These are phyloP conservation scores for Talaromyces wortmannii DNA, from an alignment of 495 filamentous ascomycete genomes.

Conservation along the genomic window DNA sequence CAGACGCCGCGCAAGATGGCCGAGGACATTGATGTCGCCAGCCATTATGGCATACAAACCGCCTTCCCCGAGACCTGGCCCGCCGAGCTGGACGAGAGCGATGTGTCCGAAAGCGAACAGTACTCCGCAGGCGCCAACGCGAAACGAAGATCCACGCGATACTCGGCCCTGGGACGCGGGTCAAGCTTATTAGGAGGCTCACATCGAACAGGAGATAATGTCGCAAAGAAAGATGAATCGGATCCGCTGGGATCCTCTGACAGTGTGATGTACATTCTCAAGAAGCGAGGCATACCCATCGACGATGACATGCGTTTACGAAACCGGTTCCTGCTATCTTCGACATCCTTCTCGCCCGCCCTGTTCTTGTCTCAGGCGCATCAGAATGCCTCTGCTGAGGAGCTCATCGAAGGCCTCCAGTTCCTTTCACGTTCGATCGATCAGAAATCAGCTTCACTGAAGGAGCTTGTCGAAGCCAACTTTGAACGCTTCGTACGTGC, in stretches of 20 bases:
- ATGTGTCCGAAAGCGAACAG: constrained; percentile 60
- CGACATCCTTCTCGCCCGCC: constrained; percentile 88
- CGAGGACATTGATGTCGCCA: constrained; percentile 70
- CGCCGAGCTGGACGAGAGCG: constrained; percentile 65
- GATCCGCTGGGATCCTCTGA: constrained; percentile 78
- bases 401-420: constrained; percentile 71
- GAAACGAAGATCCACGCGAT: constrained; percentile 59
- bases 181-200: constrained; percentile 61
- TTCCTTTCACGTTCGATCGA: constrained; percentile 85
- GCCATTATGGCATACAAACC: constrained; percentile 80
- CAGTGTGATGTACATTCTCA: constrained; percentile 77
- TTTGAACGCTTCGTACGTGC: constrained; percentile 96
- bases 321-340: constrained; percentile 89
- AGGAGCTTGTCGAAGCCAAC: constrained; percentile 92
- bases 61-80: constrained; percentile 85
- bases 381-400: constrained; percentile 69
- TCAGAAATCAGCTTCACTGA: constrained; percentile 91
- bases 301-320: constrained; percentile 77
- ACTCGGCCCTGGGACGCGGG: constrained; percentile 73
- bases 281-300: constrained; percentile 67
- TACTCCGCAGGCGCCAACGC: constrained; percentile 36
- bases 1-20: constrained; percentile 30
- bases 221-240: constrained; percentile 82
- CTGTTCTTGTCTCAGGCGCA: constrained; percentile 91
- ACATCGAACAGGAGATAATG: constrained; percentile 62